Percentiles rank a stretch among this genome's conserved stretches.
These are phyloP conservation scores for Candida maltosa DNA, from an alignment of 805 yeast species.

Conservation along the genomic window DNA sequence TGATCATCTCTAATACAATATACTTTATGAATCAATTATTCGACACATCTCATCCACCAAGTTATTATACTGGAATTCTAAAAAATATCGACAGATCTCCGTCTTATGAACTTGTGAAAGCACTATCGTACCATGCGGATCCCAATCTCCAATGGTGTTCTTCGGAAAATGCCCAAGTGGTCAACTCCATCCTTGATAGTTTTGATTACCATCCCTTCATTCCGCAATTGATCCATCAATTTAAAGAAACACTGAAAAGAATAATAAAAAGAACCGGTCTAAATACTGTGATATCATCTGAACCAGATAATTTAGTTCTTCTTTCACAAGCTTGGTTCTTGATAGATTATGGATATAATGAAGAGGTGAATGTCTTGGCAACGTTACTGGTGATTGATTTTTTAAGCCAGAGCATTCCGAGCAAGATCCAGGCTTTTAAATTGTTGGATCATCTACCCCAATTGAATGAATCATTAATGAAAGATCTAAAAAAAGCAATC, in stretches of 20 bases:
- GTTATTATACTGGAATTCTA: too few relatives aligned
- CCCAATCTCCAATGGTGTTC: constrained; percentile 30
- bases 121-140: constrained; percentile 20
- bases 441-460: background rate
- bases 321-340: constrained; percentile 5
- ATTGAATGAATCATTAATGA: background rate
- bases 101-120: constrained; percentile 1
- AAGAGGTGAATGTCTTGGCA: background rate
- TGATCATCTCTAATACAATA: too few relatives aligned
- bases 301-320: background rate
- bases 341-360: background rate
- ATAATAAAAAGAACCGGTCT: constrained; percentile 10
- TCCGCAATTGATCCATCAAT: constrained; percentile 2
- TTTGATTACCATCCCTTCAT: background rate
- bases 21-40: too few relatives aligned
- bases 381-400: background rate
- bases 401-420: background rate
- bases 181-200: constrained; percentile 1
- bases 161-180: constrained; percentile 10
- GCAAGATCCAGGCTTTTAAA: constrained; percentile 4
- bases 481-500: too few relatives aligned
- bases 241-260: constrained; percentile 3
- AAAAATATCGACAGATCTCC: too few relatives aligned
- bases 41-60: too few relatives aligned
- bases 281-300: background rate